A percentile compares a stretch with the other conserved stretches of the same genome.
These are phyloP conservation scores for Didymella pomorum DNA, from an alignment of 2,329 filamentous ascomycete species.

Conservation along the genomic window DNA sequence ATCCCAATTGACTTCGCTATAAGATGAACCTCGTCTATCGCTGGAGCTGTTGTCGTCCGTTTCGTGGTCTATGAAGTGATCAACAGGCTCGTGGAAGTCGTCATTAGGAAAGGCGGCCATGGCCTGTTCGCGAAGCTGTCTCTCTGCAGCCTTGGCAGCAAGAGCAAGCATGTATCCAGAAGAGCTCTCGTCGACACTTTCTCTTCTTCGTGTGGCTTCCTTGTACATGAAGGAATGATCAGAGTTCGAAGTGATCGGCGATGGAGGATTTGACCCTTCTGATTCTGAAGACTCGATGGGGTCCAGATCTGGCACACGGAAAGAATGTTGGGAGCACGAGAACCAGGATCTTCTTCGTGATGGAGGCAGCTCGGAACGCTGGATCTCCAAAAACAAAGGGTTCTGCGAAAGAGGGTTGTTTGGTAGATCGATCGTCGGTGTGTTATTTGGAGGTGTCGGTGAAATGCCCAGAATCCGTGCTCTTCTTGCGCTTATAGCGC, in stretches of 20 bases:
- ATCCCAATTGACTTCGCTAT: constrained; percentile 73
- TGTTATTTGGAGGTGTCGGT: constrained; percentile 56
- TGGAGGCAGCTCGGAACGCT: constrained; percentile 45
- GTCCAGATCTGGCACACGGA: constrained; percentile 67
- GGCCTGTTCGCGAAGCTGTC: constrained; percentile 78
- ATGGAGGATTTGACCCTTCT: constrained; percentile 57
- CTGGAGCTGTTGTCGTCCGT: constrained; percentile 48
- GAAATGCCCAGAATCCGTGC: constrained; percentile 55
- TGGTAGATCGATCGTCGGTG: constrained; percentile 41
- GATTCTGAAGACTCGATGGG: constrained; percentile 69
- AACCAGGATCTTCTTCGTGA: constrained; percentile 46
- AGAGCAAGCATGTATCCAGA: constrained; percentile 80
- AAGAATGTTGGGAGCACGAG: constrained; percentile 61
- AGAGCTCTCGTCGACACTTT: constrained; percentile 77
- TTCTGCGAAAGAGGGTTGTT: constrained; percentile 46
- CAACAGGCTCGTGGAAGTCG: constrained; percentile 72
- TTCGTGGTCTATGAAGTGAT: constrained; percentile 74
- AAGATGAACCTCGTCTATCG: constrained; percentile 67
- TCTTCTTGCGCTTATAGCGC: constrained; percentile 35
- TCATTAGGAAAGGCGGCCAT: constrained; percentile 79
- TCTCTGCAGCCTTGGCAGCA: constrained; percentile 80
- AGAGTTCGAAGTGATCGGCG: constrained; percentile 57
- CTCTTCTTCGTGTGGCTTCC: constrained; percentile 64
- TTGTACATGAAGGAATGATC: constrained; percentile 60
- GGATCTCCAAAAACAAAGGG: constrained; percentile 48